Conservation (phyloP, 495 filamentous ascomycete genomes). For the Aspergillus diversus region DNA sequence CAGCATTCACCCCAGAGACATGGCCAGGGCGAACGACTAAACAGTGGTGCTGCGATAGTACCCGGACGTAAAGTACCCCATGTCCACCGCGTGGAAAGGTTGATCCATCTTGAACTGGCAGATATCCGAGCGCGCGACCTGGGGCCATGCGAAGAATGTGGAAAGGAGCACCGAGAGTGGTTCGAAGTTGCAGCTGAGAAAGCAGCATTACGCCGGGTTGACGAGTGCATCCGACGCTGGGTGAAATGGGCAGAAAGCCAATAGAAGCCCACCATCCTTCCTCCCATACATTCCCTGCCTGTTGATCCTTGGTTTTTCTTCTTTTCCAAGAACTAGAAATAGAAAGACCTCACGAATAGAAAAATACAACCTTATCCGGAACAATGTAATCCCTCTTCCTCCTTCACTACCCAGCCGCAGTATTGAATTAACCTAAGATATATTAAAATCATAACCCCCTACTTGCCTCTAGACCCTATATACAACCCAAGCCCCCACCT, state of each 20-base stretch:
- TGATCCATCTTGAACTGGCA: constrained; percentile 88
- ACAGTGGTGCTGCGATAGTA: constrained; percentile 18
- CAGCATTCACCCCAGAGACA: constrained; percentile 13
- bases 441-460: no score
- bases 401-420: no score
- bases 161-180: constrained; percentile 92
- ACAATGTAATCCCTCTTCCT: no score
- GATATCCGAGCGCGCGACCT: constrained; percentile 69
- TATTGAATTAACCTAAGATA: no score
- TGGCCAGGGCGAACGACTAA: neutral
- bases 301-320: no score
- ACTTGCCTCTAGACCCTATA: neutral
- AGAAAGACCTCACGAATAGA: no score
- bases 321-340: no score
- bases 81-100: constrained; percentile 83
- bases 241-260: constrained; percentile 71
- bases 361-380: no score
- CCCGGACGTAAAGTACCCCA: constrained; percentile 76
- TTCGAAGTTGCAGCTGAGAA: constrained; percentile 84
- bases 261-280: neutral
- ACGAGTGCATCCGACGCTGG: constrained; percentile 87
- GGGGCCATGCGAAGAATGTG: constrained; percentile 75
- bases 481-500: constrained; percentile 43
- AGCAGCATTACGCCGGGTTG: constrained; percentile 71
- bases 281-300: neutral